These are phyloP conservation scores for Zymoseptoria tritici DNA, from an alignment of 2,329 filamentous ascomycete species.

Conservation along the genomic window DNA sequence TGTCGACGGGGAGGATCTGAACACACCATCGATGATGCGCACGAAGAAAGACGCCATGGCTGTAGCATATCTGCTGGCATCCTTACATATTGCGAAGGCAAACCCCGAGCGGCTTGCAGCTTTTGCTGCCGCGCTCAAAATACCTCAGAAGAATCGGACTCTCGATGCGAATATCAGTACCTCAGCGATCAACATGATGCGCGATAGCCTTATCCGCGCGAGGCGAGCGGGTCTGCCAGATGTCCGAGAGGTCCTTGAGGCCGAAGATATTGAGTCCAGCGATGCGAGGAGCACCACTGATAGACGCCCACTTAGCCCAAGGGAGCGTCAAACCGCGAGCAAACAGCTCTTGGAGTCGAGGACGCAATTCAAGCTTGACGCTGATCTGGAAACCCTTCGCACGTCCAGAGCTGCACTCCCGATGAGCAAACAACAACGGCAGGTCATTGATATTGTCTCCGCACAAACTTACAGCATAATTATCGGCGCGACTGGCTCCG, in stretches of 20 bases:
- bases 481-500: conserved; percentile 40
- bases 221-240: conserved; percentile 31
- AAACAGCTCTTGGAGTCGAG: conserved; percentile 10
- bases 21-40: conserved; percentile 24
- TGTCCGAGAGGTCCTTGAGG: conserved; percentile 16
- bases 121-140: conserved; percentile 29
- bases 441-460: conserved; percentile 23
- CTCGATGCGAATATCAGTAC: conserved; percentile 25
- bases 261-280: conserved; percentile 9
- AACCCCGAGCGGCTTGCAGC: conserved; percentile 27
- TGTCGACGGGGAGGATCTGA: conserved; percentile 25
- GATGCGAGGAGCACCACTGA: conserved; percentile 1
- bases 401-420: conserved; percentile 33
- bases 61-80: conserved; percentile 32
- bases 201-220: conserved; percentile 29
- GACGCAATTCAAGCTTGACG: conserved; percentile 14
- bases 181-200: conserved; percentile 31
- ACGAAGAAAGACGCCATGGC: conserved; percentile 31
- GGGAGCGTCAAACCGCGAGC: conserved; percentile 4
- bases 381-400: conserved; percentile 16
- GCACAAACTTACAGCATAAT: conserved; percentile 40
- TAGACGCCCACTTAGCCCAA: conserved; percentile 1
- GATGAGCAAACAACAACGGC: conserved; percentile 29
- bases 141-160: conserved; percentile 23
- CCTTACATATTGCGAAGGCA: conserved; percentile 29